phyloP scores from a whole-genome alignment of 2,329 filamentous ascomycete species.

The Talaromyces marneffei region DNA sequence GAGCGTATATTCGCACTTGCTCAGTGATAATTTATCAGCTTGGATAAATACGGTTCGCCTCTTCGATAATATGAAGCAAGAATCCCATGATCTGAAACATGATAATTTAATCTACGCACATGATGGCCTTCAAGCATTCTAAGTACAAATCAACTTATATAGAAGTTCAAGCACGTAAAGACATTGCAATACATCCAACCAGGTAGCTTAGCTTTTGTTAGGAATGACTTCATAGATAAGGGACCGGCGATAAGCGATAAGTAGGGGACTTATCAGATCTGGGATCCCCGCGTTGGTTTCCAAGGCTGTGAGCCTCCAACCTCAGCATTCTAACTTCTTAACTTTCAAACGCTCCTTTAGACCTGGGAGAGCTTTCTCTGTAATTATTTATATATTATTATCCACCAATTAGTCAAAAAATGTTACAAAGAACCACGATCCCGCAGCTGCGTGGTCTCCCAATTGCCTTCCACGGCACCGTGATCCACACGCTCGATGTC shows the following conservation, averaged over 20 bases:
- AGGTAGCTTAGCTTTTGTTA: background rate
- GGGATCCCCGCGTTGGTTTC: background rate
- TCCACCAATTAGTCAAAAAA: background rate
- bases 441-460: conserved; percentile 18
- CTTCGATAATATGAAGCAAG: too few relatives aligned
- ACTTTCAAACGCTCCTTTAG: background rate
- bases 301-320: background rate
- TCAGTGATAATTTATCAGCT: background rate
- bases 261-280: background rate
- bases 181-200: background rate
- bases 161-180: too few relatives aligned
- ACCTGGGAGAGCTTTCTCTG: background rate
- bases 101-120: too few relatives aligned
- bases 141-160: too few relatives aligned
- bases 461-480: conserved; percentile 31
- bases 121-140: background rate
- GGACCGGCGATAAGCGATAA: background rate
- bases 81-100: too few relatives aligned
- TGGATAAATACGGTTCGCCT: background rate
- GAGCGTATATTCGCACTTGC: background rate
- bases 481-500: conserved; percentile 27
- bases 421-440: background rate
- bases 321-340: background rate
- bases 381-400: background rate
- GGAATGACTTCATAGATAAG: background rate